Evolutionary conservation across 2,329 filamentous ascomycete genomes (phyloP).

Genomic region (Aspergillus piperis): DNA sequence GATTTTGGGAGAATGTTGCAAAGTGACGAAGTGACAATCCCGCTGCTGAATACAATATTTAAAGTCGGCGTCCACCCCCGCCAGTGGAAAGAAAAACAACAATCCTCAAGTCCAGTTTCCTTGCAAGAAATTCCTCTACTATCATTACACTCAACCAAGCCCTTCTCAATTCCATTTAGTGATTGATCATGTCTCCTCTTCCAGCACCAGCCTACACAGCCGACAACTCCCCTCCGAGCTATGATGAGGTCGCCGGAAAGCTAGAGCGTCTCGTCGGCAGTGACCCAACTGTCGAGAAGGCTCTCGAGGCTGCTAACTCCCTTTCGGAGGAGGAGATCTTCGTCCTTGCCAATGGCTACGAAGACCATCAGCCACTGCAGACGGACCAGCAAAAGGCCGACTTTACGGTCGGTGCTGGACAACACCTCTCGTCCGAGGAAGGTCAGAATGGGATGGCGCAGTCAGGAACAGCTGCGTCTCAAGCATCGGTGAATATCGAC

Average conservation of each 20-base stretch:
- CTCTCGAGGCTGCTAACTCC: neutral
- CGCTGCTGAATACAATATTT: too few species aligned
- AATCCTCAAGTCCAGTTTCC: too few species aligned
- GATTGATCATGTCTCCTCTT: neutral
- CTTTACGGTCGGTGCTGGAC: neutral
- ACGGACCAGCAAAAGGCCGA: conserved; percentile 3
- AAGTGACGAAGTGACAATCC: too few species aligned
- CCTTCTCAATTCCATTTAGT: too few species aligned
- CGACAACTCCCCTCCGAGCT: neutral
- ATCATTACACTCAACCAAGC: too few species aligned
- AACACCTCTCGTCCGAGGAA: neutral
- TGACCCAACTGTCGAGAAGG: neutral
- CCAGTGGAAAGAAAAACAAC: too few species aligned
- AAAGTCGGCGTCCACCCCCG: too few species aligned
- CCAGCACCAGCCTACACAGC: neutral
- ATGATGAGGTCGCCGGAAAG: neutral
- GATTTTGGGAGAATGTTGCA: too few species aligned
- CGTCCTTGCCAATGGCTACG: neutral
- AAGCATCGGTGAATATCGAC: neutral
- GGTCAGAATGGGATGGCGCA: neutral
- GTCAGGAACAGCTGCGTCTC: neutral
- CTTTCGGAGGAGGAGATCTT: conserved; percentile 2
- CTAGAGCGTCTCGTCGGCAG: neutral
- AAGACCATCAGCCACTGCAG: neutral
- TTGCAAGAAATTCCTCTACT: neutral